Conservation (phyloP, 306 rosid genomes). For the Luffa aegyptiaca region DNA sequence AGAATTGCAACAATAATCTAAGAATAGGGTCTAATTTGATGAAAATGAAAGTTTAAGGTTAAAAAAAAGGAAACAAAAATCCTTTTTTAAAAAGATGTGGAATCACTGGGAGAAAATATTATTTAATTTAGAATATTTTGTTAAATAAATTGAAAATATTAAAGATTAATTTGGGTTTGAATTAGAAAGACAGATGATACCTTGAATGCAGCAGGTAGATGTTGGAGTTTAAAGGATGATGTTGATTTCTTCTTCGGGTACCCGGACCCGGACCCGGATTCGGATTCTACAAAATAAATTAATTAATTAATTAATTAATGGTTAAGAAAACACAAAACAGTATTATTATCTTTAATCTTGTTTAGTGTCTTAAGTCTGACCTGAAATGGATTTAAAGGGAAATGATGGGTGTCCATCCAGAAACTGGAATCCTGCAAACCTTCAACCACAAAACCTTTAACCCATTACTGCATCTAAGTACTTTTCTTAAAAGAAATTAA, state of each 20-base stretch:
- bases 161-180: background rate
- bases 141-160: no score
- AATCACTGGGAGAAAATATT: background rate
- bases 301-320: background rate
- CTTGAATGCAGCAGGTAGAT: constrained; percentile 1
- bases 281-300: background rate
- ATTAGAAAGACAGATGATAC: background rate
- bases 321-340: background rate
- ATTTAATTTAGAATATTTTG: background rate
- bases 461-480: background rate
- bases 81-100: background rate
- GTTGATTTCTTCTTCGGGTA: background rate
- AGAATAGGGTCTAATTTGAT: no score
- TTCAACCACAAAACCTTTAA: constrained; percentile 18
- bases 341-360: background rate
- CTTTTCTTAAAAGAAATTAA: no score
- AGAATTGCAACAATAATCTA: no score
- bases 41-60: no score
- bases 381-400: constrained; percentile 35
- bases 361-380: constrained; percentile 24
- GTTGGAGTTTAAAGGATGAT: background rate
- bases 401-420: constrained; percentile 39
- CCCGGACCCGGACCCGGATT: background rate
- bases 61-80: no score
- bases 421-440: constrained; percentile 79